Evolutionary conservation across 768 basidiomycete genomes (phyloP), one percentile per base, ranked within the genome.

Genomic region (Macrolepiota fuliginosa): DNA sequence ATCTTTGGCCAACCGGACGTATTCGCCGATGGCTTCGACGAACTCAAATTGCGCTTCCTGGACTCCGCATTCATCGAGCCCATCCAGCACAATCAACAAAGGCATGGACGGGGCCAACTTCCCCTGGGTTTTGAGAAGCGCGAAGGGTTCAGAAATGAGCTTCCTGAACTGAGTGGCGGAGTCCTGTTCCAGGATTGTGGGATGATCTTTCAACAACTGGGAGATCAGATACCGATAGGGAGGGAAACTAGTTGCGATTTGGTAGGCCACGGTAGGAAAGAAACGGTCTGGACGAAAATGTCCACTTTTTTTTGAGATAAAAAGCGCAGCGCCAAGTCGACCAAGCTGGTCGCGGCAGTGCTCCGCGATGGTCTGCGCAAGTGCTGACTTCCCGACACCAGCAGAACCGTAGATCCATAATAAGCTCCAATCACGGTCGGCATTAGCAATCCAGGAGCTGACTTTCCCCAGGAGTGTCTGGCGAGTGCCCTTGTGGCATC

Each of bases 311-410:
- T 24, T 49, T 4, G 50, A 53, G 39, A 51, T 54, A n/a, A 61
- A 61, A 37, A 61, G 53, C 17, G 51, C 53, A 5, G 50, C 59
- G 15, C 59, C 59, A 22, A 61, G 59, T 11, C 52, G 51, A 4
- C 52, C 13, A 17, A 29, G 13, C 19, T 54, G 27, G 4, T 24
- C 17, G 15, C 40, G 12, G 12, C 29, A 52, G 12, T 61, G 51
- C 9, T 37, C 29, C 37, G 51, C 52, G 24, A 61, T 10, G 1
- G 59, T 61, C 27, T 53, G 37, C 10, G 59, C 22, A 15, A 61
- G 24, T 4, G 59, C 51, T 3, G 59, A 53, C 25, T 61, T 61
- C 10, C 59, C 59, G 9, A 52, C 53, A 11, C 59, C 59, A 2
- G 51, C 59, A 36, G 53, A 39, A 7, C 59, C 59, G 29, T 32